Evolutionary conservation across 768 basidiomycete genomes (phyloP).

Genomic region (Rhodotorula diobovata): DNA sequence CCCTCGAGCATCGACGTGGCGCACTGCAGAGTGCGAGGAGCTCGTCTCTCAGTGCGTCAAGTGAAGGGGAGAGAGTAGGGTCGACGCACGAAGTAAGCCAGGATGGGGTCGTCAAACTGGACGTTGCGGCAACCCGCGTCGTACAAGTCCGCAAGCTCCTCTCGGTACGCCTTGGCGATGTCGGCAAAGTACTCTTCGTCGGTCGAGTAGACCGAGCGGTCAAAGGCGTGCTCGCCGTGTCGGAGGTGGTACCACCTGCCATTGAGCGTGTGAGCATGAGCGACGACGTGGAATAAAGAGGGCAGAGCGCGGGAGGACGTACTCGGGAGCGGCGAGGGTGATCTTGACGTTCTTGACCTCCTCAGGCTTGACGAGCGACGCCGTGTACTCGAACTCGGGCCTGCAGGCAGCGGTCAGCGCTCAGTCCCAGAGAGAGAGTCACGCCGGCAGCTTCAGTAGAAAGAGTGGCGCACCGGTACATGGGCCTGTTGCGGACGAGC

Average conservation of each 20-base stretch:
- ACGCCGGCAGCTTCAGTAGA: no score
- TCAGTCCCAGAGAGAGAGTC: no score
- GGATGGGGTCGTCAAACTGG: slow-evolving; percentile 54
- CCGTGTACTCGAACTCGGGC: slow-evolving; percentile 42
- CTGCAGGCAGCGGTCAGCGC: background rate
- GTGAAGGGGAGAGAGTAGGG: slow-evolving; percentile 60
- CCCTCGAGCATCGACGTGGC: slow-evolving; percentile 56
- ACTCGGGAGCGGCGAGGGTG: slow-evolving; percentile 64
- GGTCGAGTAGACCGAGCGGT: slow-evolving; percentile 57
- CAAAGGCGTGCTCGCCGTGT: slow-evolving; percentile 40
- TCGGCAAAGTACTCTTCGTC: slow-evolving; percentile 60
- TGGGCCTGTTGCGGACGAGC: slow-evolving; percentile 36
- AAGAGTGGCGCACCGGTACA: slow-evolving; percentile 16
- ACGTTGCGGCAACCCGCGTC: slow-evolving; percentile 52
- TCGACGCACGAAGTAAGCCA: slow-evolving; percentile 60
- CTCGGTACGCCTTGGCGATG: slow-evolving; percentile 53
- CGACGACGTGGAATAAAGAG: background rate
- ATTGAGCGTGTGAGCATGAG: background rate
- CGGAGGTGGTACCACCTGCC: slow-evolving; percentile 42
- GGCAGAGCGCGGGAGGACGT: background rate
- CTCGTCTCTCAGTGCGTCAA: slow-evolving; percentile 50
- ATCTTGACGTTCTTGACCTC: slow-evolving; percentile 62
- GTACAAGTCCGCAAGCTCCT: slow-evolving; percentile 54
- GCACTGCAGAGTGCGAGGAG: slow-evolving; percentile 50
- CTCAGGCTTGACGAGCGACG: slow-evolving; percentile 32